Base-by-base conservation (phyloP, 441 rosid species). In the Dalechampia spathulata region DNA sequence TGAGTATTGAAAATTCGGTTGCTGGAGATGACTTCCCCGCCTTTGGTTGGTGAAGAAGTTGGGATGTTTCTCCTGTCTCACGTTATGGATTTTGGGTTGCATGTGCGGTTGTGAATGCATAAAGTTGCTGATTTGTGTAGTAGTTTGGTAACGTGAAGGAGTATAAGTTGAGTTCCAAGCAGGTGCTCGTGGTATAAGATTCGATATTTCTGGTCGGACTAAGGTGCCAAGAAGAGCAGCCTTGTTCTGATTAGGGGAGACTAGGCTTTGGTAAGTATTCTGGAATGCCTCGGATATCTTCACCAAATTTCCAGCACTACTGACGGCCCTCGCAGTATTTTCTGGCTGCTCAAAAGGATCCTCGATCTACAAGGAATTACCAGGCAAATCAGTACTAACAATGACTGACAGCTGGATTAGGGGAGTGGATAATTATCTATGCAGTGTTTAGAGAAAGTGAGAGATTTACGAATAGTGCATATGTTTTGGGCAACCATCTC, bases 311-410 rank as follows among this genome's bases (percentile, higher is more conserved):
- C 52, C 67, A 30, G 73, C 66, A 38, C 73, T 68, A 4, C n/a
- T n/a, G n/a, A 92, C 94, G 25, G 82, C 72, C 55, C 97, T 77
- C 14, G 96, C 92, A 49, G 85, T 53, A 65, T 89, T 92, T 70
- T 74, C 82, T 7, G 90, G 89, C 69, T 80, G 96, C 77, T 89
- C 95, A 23, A 86, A 83, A 23, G 97, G 99, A 75, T 92, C 99
- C 78, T 92, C 99, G 46, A 89, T 70, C 97, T 92, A 65, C 53
- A 48, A 65, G 55, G 46, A 45, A 64, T 25, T 6, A 16, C 28
- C 6, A 30, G 17, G 64, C 21, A 59, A 16, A 61, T 48, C 34
- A 66, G 52, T 27, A 9, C 42, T 23, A n/a, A 23, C 25, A 39
- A 51, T 38, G 10, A 25, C 8, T n/a, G n/a, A n/a, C n/a, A n/a